Evolutionary conservation across 805 yeast species (phyloP).

Genomic region (Sungouiella thailandica): DNA sequence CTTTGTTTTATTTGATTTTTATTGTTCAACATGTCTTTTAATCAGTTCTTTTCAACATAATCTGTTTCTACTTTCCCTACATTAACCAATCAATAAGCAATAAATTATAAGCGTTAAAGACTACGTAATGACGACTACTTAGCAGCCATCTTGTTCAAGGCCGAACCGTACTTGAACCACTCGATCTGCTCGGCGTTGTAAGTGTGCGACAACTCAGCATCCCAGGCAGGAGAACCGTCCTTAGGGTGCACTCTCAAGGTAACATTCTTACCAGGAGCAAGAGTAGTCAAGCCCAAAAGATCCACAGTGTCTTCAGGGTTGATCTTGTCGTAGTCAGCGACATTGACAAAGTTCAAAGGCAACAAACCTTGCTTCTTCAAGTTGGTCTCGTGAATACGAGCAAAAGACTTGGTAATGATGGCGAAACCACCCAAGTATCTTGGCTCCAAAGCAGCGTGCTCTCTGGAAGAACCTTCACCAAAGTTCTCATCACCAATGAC

Average conservation of each 20-base stretch:
- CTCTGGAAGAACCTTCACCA: constrained; percentile 99
- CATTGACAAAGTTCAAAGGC: constrained; percentile 90
- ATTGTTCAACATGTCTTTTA: too few relatives aligned
- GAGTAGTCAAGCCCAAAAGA: constrained; percentile 73
- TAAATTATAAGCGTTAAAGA: constrained; percentile 5
- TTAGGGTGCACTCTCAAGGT: constrained; percentile 69
- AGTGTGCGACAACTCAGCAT: constrained; percentile 89
- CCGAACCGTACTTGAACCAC: constrained; percentile 99
- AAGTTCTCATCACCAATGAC: constrained; percentile 98
- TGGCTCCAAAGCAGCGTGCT: constrained; percentile 99
- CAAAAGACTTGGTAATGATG: constrained; percentile 95
- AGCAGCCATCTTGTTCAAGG: constrained; percentile 90
- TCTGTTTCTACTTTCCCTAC: too few relatives aligned
- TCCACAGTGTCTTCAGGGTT: constrained; percentile 87
- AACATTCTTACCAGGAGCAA: constrained; percentile 91
- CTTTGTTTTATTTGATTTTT: neutral
- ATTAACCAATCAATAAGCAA: constrained; percentile 7
- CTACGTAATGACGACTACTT: constrained; percentile 4
- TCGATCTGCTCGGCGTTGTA: constrained; percentile 95
- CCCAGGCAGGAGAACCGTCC: constrained; percentile 78
- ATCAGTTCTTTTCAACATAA: too few relatives aligned
- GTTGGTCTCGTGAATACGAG: constrained; percentile 99
- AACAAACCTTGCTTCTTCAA: constrained; percentile 98
- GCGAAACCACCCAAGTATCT: constrained; percentile 98
- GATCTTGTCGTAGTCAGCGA: constrained; percentile 90